Base-by-base conservation (phyloP, 371 early-diverging fungal genomes). In the Mortierella sp. region DNA sequence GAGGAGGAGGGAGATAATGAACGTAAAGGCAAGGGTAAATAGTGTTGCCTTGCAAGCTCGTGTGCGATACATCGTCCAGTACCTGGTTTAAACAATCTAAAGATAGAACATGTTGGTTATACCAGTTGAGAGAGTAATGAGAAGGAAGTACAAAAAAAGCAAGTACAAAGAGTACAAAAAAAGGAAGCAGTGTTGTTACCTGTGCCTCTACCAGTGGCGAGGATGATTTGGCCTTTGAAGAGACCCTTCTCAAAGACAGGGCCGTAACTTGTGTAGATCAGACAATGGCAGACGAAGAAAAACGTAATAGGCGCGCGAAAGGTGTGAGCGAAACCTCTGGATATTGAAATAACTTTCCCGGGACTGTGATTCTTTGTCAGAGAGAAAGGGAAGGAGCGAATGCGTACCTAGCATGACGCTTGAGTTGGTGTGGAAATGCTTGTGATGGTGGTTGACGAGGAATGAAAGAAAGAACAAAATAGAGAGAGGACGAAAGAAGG, bases 1-100 rank as follows among this genome's bases (percentile, higher is more conserved):
- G 55, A 4, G 31, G 31, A 5, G 5, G 5, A 38, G 42, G 42
- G 5, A 5, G 42, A 38, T 1, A 3, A 38, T 38, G 42, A 38
- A 5, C 3, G 42, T 5, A 38, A 38, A 38, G 42, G 5, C 3
- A 38, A 38, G 42, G 42, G 42, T 5, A 38, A 13, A n/a, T 58
- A 11, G 31, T 34, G 72, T 31, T 28, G 44, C 88, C 82, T 80
- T n/a, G 89, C 90, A 24, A 91, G 79, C 68, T 91, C 92, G 47
- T 89, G 88, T 11, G 91, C 91, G 8, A 87, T 88, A 74, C 89
- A 89, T 14, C 92, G 76, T 26, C 92, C 92, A 47, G 90, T 91
- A 50, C 90, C 92, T 80, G 54, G 31, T 19, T 7, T 5, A 0
- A 6, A n/a, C n/a, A 7, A 8, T 6, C 21, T 8, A 6, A 7